These are phyloP conservation scores for Candida tammaniensis DNA, from an alignment of 805 yeast species.

Conservation along the genomic window DNA sequence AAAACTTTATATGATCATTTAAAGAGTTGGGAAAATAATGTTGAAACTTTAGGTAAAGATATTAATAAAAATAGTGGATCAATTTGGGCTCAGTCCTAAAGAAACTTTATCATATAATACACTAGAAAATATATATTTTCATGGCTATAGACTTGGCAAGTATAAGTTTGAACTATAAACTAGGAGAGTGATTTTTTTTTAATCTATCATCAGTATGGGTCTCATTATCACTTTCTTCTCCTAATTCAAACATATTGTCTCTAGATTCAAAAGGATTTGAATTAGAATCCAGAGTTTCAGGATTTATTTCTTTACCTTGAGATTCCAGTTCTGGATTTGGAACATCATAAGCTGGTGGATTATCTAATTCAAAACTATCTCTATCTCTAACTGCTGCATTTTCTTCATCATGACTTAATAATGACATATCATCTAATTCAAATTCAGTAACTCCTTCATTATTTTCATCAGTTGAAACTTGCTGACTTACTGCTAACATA, in stretches of 20 bases:
- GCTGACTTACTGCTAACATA: constrained; percentile 91
- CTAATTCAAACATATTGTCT: constrained; percentile 40
- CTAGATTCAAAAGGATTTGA: too few relatives aligned
- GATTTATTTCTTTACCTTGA: constrained; percentile 1
- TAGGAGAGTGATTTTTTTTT: constrained; percentile 3
- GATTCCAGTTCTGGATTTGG: constrained; percentile 3
- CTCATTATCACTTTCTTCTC: constrained; percentile 35
- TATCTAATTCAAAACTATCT: constrained; percentile 39
- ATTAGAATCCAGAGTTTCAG: too few relatives aligned
- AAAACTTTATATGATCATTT: constrained; percentile 70
- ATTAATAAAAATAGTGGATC: constrained; percentile 39
- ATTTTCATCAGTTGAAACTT: constrained; percentile 77
- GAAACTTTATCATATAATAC: too few relatives aligned
- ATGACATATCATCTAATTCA: constrained; percentile 56
- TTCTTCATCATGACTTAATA: constrained; percentile 44
- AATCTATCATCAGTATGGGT: constrained; percentile 19
- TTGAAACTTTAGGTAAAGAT: constrained; percentile 51
- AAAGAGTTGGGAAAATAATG: constrained; percentile 75
- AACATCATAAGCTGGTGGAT: constrained; percentile 32
- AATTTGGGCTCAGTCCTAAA: constrained; percentile 38
- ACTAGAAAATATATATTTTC: too few relatives aligned
- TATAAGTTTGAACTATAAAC: too few relatives aligned
- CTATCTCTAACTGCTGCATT: constrained; percentile 12
- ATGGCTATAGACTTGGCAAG: too few relatives aligned
- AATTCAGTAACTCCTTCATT: constrained; percentile 48